Conservation (phyloP, 108 stramenopile species). For the Tribonema minus region DNA sequence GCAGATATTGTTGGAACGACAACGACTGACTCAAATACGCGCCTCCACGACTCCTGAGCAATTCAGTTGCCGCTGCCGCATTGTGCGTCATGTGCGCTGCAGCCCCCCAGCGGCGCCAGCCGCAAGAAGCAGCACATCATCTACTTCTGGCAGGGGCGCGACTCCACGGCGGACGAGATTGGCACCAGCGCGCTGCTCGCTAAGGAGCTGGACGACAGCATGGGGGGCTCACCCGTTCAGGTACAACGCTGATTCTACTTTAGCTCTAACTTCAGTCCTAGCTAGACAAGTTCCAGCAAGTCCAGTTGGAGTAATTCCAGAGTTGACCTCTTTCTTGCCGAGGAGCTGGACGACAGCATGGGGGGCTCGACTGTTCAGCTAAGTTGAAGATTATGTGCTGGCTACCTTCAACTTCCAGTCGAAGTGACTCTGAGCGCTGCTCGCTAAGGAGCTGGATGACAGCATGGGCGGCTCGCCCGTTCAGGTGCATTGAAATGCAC, state of each 20-base stretch:
- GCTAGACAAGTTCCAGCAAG: too few species aligned
- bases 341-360: constrained; percentile 11
- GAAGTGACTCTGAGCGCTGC: constrained; percentile 50
- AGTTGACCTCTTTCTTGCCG: too few species aligned
- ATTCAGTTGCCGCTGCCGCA: too few species aligned
- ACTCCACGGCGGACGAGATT: constrained; percentile 64
- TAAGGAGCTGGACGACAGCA: constrained; percentile 49
- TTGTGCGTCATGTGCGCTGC: too few species aligned
- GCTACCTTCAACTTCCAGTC: too few species aligned
- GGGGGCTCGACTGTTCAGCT: too few species aligned
- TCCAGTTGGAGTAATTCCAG: constrained; percentile 63
- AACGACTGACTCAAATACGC: too few species aligned
- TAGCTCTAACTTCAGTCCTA: too few species aligned
- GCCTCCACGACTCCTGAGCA: too few species aligned
- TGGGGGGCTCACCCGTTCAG: constrained; percentile 78
- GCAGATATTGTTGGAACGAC: too few species aligned
- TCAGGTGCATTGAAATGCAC: constrained; percentile 59
- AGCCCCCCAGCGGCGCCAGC: too few species aligned
- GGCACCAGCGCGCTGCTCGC: constrained; percentile 55
- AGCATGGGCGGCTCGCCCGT: constrained; percentile 69
- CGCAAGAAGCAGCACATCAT: constrained; percentile 48
- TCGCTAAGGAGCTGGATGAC: constrained; percentile 53
- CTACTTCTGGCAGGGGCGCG: constrained; percentile 73
- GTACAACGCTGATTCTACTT: background rate
- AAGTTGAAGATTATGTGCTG: too few species aligned